phyloP scores from a whole-genome alignment of 768 basidiomycete genomes.

The Lentinula sp. region DNA sequence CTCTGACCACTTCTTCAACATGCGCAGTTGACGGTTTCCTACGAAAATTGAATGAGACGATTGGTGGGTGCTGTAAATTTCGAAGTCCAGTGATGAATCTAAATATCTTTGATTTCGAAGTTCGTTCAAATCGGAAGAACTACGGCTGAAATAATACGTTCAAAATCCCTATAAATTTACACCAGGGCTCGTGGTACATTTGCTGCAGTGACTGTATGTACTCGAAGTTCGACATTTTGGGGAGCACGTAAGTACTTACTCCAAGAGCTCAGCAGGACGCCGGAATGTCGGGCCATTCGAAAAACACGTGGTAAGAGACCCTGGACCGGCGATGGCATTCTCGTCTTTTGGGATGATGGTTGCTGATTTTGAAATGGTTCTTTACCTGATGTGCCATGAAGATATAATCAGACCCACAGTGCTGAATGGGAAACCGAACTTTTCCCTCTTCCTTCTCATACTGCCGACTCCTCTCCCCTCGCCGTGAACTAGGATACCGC shows the following conservation, averaged over 20 bases:
- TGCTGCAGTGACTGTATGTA: not conserved
- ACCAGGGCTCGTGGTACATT: not conserved
- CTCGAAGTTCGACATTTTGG: not conserved
- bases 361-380: not conserved
- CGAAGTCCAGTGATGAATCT: not conserved
- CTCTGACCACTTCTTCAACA: no score
- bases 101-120: not conserved
- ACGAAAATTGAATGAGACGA: no score
- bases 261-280: not conserved
- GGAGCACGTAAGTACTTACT: not conserved
- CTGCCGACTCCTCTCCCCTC: slow-evolving; percentile 28
- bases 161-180: not conserved
- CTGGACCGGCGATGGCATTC: not conserved
- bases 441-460: slow-evolving; percentile 15
- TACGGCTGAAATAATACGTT: not conserved
- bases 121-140: not conserved
- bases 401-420: not conserved
- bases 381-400: not conserved
- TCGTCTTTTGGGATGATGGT: slow-evolving; percentile 1
- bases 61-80: no score
- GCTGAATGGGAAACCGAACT: not conserved
- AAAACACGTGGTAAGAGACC: not conserved
- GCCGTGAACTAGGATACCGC: slow-evolving; percentile 42
- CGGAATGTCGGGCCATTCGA: not conserved
- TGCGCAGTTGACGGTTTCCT: no score